phyloP scores from a whole-genome alignment of 2,329 filamentous ascomycete genomes.

The Lecanicillium sp. region DNA sequence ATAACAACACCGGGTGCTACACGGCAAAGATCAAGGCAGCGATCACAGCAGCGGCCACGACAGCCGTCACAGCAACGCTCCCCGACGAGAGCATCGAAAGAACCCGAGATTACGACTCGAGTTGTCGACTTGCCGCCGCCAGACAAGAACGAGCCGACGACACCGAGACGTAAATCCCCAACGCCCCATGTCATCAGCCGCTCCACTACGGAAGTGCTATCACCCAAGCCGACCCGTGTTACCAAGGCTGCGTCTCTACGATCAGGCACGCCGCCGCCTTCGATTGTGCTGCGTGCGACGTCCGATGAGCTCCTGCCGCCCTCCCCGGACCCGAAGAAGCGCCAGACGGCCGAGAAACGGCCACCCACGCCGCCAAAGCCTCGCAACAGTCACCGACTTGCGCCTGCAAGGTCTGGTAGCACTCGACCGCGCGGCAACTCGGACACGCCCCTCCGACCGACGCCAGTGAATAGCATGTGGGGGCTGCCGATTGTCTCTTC shows the following conservation, averaged over 20 bases:
- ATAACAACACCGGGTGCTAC: neutral
- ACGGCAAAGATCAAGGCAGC: neutral
- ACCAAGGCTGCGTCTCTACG: conserved; percentile 25
- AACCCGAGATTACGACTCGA: neutral
- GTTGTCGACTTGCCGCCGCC: neutral
- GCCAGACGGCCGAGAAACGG: conserved; percentile 12
- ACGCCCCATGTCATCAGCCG: conserved; percentile 17
- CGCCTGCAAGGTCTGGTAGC: neutral
- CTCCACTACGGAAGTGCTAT: conserved; percentile 22
- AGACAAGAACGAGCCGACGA: neutral
- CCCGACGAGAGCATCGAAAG: neutral
- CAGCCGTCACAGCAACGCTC: neutral
- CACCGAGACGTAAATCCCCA: conserved; percentile 12
- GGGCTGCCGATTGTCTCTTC: conserved; percentile 13
- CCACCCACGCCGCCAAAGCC: conserved; percentile 34
- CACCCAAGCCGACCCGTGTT: conserved; percentile 28
- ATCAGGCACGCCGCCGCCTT: conserved; percentile 23
- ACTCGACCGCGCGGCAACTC: conserved; percentile 16
- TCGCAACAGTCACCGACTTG: conserved; percentile 22
- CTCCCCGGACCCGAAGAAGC: conserved; percentile 26
- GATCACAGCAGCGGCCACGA: no score
- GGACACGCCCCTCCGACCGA: conserved; percentile 12
- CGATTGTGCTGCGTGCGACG: conserved; percentile 20
- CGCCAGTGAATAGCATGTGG: conserved; percentile 11
- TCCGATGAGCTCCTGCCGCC: conserved; percentile 19